These are phyloP conservation scores for Dalbergia cultrata DNA, from an alignment of 306 rosid genomes.

Conservation along the genomic window DNA sequence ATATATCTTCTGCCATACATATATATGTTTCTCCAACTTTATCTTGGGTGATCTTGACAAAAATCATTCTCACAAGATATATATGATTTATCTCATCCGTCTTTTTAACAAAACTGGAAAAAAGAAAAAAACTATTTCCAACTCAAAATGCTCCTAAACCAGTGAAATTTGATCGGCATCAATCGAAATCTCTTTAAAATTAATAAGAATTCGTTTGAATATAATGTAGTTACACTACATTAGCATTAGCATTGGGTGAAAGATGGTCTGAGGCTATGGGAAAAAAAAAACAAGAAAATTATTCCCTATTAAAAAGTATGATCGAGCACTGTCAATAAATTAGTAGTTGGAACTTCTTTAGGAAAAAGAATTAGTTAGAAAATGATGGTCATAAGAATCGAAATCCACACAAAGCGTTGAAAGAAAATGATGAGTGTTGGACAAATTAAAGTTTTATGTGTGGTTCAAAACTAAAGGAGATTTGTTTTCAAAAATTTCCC, in stretches of 20 bases:
- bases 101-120: neutral
- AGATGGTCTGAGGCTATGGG: neutral
- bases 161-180: slow-evolving; percentile 13
- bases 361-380: slow-evolving; percentile 4
- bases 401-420: slow-evolving; percentile 24
- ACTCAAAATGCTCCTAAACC: slow-evolving; percentile 27
- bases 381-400: slow-evolving; percentile 21
- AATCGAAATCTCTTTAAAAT: neutral
- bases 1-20: slow-evolving; percentile 5
- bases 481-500: neutral
- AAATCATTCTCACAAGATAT: slow-evolving; percentile 13
- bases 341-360: slow-evolving; percentile 26
- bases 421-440: slow-evolving; percentile 15
- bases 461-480: neutral
- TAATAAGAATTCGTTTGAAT: slow-evolving; percentile 21
- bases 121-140: neutral
- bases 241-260: neutral
- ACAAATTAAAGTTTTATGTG: slow-evolving; percentile 16
- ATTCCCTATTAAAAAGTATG: neutral
- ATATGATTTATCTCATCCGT: slow-evolving; percentile 6
- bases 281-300: neutral
- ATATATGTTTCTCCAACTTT: neutral
- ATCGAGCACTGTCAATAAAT: neutral
- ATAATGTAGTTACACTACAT: neutral
- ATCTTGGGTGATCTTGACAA: slow-evolving; percentile 8